Evolutionary conservation across 2,329 filamentous ascomycete genomes (phyloP).

Genomic region (Sporothrix phasma): DNA sequence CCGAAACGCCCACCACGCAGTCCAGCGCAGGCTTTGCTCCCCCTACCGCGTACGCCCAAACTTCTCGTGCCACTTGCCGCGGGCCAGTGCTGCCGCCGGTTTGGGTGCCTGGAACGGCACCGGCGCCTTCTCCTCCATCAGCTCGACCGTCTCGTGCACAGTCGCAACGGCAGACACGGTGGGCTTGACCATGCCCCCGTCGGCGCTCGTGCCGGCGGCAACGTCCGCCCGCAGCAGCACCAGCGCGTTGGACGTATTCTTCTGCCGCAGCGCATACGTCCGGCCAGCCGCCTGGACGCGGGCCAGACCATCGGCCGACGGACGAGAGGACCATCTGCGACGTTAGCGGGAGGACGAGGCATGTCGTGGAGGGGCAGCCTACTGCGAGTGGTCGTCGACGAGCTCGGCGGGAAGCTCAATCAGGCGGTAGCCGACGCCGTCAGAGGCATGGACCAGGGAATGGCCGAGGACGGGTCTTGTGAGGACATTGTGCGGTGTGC

Average conservation of each 20-base stretch:
- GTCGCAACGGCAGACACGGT: conserved; percentile 43
- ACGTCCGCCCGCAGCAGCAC: conserved; percentile 39
- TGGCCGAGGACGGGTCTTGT: conserved; percentile 35
- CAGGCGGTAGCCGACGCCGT: conserved; percentile 46
- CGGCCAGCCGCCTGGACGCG: conserved; percentile 42
- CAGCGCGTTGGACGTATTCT: conserved; percentile 58
- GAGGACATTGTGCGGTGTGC: conserved; percentile 30
- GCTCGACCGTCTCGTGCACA: conserved; percentile 53
- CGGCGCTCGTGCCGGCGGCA: conserved; percentile 5
- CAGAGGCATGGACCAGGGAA: conserved; percentile 40
- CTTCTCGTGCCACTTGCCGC: conserved; percentile 52
- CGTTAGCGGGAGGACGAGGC: not conserved
- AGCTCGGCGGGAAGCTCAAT: conserved; percentile 53
- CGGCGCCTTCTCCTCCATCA: conserved; percentile 34
- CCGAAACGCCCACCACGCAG: not conserved
- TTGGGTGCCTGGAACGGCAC: not conserved
- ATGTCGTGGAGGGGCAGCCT: not conserved
- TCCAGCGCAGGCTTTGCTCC: not conserved
- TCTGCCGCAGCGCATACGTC: conserved; percentile 52
- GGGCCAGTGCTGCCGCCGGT: conserved; percentile 22
- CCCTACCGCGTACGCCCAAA: conserved; percentile 39
- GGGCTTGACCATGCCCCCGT: conserved; percentile 10
- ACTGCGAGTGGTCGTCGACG: conserved; percentile 42
- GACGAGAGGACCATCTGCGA: conserved; percentile 27
- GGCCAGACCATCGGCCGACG: conserved; percentile 41